Conservation (phyloP, 2,329 filamentous ascomycete genomes). For the Trichoderma guizhouense region DNA sequence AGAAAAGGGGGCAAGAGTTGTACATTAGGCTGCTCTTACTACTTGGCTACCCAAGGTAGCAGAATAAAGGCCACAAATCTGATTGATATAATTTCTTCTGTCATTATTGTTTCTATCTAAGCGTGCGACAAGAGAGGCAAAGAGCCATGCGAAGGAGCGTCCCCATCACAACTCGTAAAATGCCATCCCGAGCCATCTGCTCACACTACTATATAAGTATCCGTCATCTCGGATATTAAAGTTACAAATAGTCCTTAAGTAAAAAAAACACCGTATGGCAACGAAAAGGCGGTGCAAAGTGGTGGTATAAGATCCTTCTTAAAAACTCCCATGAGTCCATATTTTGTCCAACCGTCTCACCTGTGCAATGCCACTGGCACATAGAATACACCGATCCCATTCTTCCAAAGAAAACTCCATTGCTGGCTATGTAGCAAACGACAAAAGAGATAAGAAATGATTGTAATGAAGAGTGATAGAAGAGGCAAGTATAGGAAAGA, state of each 20-base stretch:
- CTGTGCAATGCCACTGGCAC: neutral
- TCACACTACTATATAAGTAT: neutral
- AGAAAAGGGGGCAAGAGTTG: neutral
- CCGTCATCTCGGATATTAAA: neutral
- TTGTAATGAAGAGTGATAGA: neutral
- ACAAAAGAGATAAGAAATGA: neutral
- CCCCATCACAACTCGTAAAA: neutral
- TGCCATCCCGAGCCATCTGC: neutral
- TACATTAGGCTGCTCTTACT: neutral
- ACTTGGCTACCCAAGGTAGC: neutral
- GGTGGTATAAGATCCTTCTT: neutral
- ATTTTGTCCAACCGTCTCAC: neutral
- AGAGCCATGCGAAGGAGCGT: neutral
- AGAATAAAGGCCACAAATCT: neutral
- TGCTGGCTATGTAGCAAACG: neutral
- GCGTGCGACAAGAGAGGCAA: neutral
- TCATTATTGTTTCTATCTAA: neutral
- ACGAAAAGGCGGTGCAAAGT: neutral
- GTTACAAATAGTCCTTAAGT: neutral
- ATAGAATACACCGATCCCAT: neutral
- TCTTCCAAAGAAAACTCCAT: slow-evolving; percentile 1
- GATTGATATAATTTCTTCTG: neutral
- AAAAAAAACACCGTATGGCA: neutral
- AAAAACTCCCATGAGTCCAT: neutral
- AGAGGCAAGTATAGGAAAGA: neutral